Evolutionary conservation across 176 grass and related monocot genomes (phyloP).

Genomic region (Aegilops bicornis): DNA sequence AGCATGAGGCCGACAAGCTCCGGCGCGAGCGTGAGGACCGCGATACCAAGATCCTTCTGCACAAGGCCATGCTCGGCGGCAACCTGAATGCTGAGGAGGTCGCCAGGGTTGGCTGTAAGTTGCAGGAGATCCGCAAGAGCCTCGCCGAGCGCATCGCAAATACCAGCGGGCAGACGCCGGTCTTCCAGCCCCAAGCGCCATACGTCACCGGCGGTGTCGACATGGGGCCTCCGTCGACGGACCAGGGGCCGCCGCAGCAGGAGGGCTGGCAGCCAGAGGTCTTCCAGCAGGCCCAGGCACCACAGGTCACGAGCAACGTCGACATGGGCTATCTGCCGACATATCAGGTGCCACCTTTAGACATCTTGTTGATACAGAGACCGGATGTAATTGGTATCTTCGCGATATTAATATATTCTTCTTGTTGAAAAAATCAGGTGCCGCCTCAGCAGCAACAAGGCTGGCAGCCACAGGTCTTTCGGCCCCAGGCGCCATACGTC

Average conservation of each 20-base stretch:
- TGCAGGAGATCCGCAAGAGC: not conserved
- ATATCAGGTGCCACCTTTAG: too few relatives aligned
- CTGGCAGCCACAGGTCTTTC: not conserved
- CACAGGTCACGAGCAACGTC: not conserved
- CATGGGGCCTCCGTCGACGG: not conserved
- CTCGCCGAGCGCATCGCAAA: not conserved
- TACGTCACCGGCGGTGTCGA: not conserved
- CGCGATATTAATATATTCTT: too few relatives aligned
- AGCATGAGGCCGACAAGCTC: not conserved
- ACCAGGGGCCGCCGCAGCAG: not conserved
- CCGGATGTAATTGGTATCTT: too few relatives aligned
- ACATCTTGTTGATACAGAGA: too few relatives aligned
- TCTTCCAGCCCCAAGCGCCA: not conserved
- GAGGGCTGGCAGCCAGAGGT: not conserved
- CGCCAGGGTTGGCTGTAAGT: not conserved
- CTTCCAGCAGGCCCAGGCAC: not conserved
- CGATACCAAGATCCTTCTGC: not conserved
- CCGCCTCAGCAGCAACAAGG: too few relatives aligned
- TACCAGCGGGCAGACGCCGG: not conserved
- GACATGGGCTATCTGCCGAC: not conserved
- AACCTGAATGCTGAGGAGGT: not conserved
- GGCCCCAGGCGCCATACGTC: not conserved
- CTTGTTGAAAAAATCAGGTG: too few relatives aligned
- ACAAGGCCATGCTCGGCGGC: not conserved
- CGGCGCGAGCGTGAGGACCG: not conserved